phyloP scores from a whole-genome alignment of 169 alveolate genomes.

The Eimeria sp. region DNA sequence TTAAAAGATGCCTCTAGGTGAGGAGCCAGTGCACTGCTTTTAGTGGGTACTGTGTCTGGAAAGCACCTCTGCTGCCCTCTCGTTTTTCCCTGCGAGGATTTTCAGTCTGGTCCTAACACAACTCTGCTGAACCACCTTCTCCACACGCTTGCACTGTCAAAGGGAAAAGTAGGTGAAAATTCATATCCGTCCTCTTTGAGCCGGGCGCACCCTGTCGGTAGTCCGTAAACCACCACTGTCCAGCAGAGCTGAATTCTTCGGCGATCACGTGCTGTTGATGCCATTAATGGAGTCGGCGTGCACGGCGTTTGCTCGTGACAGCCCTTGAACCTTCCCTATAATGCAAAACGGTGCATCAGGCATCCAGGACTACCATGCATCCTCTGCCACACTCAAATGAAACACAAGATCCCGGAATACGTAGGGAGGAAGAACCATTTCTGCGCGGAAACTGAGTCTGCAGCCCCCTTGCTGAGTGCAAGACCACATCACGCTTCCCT shows the following conservation, averaged over 20 bases:
- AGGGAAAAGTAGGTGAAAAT: background rate
- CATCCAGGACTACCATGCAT: no score
- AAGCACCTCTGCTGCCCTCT: background rate
- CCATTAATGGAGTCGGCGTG: background rate
- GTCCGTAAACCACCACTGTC: background rate
- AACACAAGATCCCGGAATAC: background rate
- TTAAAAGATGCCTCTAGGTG: background rate
- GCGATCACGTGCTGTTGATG: background rate
- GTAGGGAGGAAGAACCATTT: no score
- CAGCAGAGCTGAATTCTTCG: background rate
- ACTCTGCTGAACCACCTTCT: background rate
- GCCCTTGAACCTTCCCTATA: background rate
- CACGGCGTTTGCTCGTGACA: background rate
- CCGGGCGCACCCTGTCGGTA: background rate
- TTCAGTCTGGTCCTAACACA: background rate
- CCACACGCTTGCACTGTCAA: background rate
- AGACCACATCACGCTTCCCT: background rate
- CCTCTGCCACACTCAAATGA: background rate
- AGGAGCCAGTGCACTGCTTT: background rate
- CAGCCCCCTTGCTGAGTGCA: background rate
- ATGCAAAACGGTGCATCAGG: background rate
- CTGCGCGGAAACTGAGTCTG: background rate
- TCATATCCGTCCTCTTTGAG: background rate
- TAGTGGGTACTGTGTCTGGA: background rate
- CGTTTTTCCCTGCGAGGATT: background rate